Percentiles rank a stretch among this genome's conserved stretches.
phyloP scores from a whole-genome alignment of 805 yeast genomes.

The Metschnikowia lochheadii region DNA sequence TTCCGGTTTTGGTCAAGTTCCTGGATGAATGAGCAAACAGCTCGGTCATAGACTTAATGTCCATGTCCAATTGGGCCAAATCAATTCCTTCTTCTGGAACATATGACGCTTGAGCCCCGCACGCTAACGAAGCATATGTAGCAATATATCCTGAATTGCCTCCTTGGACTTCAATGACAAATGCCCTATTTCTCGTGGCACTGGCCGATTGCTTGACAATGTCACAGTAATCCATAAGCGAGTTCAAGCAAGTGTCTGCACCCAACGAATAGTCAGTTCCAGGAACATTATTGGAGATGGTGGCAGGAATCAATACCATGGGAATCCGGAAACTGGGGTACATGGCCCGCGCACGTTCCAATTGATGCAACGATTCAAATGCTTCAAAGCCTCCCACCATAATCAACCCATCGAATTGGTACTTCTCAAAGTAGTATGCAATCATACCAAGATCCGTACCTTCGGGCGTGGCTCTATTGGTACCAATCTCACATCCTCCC shows the following conservation, averaged over 20 bases:
- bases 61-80: constrained; percentile 58
- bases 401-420: constrained; percentile 64
- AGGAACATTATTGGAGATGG: constrained; percentile 76
- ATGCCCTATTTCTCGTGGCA: constrained; percentile 72
- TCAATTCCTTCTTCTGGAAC: constrained; percentile 70
- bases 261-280: constrained; percentile 79
- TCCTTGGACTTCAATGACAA: constrained; percentile 82
- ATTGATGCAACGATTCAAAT: constrained; percentile 63
- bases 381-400: constrained; percentile 83
- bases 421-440: constrained; percentile 68
- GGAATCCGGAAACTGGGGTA: constrained; percentile 76
- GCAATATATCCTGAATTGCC: constrained; percentile 82
- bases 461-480: constrained; percentile 81
- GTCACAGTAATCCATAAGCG: constrained; percentile 69
- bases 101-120: constrained; percentile 72
- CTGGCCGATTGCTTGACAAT: constrained; percentile 77
- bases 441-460: constrained; percentile 62
- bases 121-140: constrained; percentile 59
- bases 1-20: constrained; percentile 59
- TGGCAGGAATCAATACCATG: constrained; percentile 73
- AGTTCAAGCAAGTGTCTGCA: constrained; percentile 69
- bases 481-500: constrained; percentile 97
- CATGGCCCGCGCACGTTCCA: constrained; percentile 53
- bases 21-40: constrained; percentile 62
- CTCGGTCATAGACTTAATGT: constrained; percentile 56